Base-by-base conservation (phyloP, 768 basidiomycete genomes). In the Rhodosporidiobolus odoratus region DNA sequence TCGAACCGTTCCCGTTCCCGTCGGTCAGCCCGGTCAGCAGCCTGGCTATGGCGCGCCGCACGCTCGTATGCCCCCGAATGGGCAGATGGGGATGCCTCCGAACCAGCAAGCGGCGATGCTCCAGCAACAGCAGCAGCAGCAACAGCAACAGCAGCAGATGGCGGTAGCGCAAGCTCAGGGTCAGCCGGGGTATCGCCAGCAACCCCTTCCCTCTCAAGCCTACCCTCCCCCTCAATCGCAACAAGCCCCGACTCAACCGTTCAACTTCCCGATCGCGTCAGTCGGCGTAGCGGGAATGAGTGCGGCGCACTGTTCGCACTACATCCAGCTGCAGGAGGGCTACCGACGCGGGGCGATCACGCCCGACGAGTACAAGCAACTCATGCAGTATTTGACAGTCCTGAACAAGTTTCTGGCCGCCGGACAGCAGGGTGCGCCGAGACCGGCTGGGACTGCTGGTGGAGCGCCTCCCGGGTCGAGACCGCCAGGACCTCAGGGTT, bases 251-350 rank as follows among this genome's bases (percentile, higher is more conserved):
- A n/a, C n/a, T n/a, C 43, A 19, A 21, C 9, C 66, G 53, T 65
- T 50, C 53, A 2, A 8, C 19, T 71, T 71, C 69, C 69, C 69
- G 7, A 41, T n/a, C 13, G 69, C 69, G 0, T 10, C 19, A 1
- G 30, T 54, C 34, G 65, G 61, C 23, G 34, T 37, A 25, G 69
- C 69, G 2, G 56, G 60, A 21, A 62, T 71, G 60, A 66, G 65
- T 35, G 38, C 35, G 23, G 69, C 69, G 43, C 69, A 71, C 56
- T 40, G 62, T 40, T 34, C 32, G 27, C 69, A 71, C 56, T 71
- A 71, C 60, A 8, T 40, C 54, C 65, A 71, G 35, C 65, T 71
- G 2, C 64, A 66, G n/a, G 54, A 62, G 15, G 53, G 43, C 9
- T 66, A 58, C 48, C 23, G 21, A 25, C 17, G 45, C 54, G 65